Base-by-base conservation (phyloP, 2,329 filamentous ascomycete genomes). In the Phoma sp. region DNA sequence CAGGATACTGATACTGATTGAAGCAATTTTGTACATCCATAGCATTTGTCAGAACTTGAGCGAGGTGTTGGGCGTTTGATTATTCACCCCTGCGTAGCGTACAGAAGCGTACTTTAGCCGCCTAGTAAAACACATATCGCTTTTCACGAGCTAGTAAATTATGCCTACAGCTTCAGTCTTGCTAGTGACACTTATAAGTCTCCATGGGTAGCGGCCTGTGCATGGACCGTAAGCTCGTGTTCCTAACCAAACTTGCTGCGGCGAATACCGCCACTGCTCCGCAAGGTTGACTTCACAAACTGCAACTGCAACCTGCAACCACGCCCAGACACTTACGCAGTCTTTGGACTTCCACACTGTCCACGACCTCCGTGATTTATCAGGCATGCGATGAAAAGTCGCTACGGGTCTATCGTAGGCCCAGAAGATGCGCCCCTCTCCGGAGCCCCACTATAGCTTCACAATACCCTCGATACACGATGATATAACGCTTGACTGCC, bases 391-490 rank as follows among this genome's bases (percentile, higher is more conserved):
- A 67, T 69, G 28, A 67, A 42, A 10, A 47, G 29, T 36, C n/a
- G 29, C 30, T 34, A 18, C 43, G 66, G 67, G 67, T 69, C 65
- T 54, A 34, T 30, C 46, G 36, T 43, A 46, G 67, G 53, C 68
- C 68, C 66, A 48, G 39, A 58, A 66, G 33, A 67, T 66, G 65
- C 61, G 38, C 28, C 58, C 51, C 29, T 53, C 59, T 11, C 54
- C 57, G 15, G 72, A 77, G 34, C 69, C 73, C 30, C 74, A 70
- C 20, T 78, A 77, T 60, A 84, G 83, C 66, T 90, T 97, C 71
- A 89, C 87, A 18, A 86, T 98, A 51, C 93, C 93, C 26, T 96
- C 92, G 53, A 77, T 96, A 45, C 84, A 96, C 74, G 93, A 97
- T 74, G 84, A 87, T 54, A 84, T 83, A 10, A 78, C 82, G 10